These are phyloP conservation scores for Termitomyces sp. DNA, from an alignment of 1,284 basidiomycete species.

Conservation along the genomic window DNA sequence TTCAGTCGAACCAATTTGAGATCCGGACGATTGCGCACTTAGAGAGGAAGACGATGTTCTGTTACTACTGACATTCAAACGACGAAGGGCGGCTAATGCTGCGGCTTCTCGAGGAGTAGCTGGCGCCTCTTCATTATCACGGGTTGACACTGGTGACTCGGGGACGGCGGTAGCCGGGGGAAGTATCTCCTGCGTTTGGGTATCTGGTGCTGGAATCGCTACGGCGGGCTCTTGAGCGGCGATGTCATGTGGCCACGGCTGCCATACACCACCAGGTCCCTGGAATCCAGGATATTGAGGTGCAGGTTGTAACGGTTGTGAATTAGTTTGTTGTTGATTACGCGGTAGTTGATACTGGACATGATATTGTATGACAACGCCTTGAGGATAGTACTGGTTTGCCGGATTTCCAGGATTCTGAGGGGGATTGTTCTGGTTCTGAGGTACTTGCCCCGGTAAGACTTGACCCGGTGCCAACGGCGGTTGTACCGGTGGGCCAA, in stretches of 20 bases:
- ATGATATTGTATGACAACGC: constrained; percentile 51
- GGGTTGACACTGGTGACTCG: neutral
- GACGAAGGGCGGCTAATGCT: constrained; percentile 39
- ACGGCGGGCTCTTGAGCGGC: constrained; percentile 5
- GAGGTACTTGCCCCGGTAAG: constrained; percentile 17
- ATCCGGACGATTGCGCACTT: constrained; percentile 3
- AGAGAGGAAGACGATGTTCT: constrained; percentile 12
- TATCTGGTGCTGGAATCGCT: neutral
- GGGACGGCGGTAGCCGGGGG: neutral
- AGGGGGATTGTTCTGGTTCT: constrained; percentile 17
- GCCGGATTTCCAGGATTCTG: constrained; percentile 20
- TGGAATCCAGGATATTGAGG: constrained; percentile 54
- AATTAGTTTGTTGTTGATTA: constrained; percentile 26
- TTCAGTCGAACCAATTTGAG: constrained; percentile 5
- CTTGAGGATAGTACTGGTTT: constrained; percentile 25
- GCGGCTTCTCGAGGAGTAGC: constrained; percentile 38
- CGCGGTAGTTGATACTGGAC: constrained; percentile 45
- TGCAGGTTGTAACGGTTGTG: constrained; percentile 32
- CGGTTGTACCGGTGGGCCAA: constrained; percentile 35
- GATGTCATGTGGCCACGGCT: constrained; percentile 41
- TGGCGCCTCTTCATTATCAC: constrained; percentile 11
- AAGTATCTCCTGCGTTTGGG: constrained; percentile 1
- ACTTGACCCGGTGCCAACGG: constrained; percentile 16
- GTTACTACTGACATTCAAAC: constrained; percentile 21
- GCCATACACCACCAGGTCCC: constrained; percentile 61